phyloP scores from a whole-genome alignment of 139 green algal species.

The Pleodorina starrii region DNA sequence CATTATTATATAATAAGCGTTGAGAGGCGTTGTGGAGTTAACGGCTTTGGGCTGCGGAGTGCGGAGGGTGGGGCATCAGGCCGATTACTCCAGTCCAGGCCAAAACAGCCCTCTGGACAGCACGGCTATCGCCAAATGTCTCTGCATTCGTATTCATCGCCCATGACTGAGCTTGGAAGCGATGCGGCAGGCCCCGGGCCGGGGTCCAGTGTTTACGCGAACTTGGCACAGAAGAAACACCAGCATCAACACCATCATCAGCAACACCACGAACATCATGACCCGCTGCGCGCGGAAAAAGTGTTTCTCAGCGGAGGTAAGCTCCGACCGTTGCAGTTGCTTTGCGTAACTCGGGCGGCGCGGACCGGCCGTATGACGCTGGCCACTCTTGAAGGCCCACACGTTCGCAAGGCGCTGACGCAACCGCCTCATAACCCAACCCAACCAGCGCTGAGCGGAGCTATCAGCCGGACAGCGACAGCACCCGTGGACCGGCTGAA shows the following conservation, averaged over 20 bases:
- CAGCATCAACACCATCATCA: neutral
- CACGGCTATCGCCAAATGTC: too few species aligned
- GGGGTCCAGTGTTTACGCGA: neutral
- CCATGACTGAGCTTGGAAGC: slow-evolving; percentile 12
- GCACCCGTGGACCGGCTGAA: slow-evolving; percentile 95
- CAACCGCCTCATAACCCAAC: too few species aligned
- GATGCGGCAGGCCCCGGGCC: slow-evolving; percentile 29
- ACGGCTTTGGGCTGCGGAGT: too few species aligned
- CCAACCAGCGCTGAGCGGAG: slow-evolving; percentile 85
- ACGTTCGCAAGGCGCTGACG: neutral
- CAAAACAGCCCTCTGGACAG: too few species aligned
- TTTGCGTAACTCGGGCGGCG: neutral
- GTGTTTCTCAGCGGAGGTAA: slow-evolving; percentile 48
- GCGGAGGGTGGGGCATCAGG: too few species aligned
- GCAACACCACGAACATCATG: neutral
- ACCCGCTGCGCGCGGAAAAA: slow-evolving; percentile 47
- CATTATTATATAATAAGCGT: too few species aligned
- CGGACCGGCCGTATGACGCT: neutral
- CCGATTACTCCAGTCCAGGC: too few species aligned
- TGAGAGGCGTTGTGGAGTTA: too few species aligned
- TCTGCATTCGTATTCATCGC: neutral
- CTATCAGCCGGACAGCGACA: slow-evolving; percentile 89
- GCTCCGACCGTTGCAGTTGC: neutral
- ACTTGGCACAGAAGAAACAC: neutral
- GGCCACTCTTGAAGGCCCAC: neutral